Percentiles rank a stretch among this genome's conserved stretches.
Evolutionary conservation across 768 basidiomycete species (phyloP).

Genomic region (Tricholoma hemisulphureum): DNA sequence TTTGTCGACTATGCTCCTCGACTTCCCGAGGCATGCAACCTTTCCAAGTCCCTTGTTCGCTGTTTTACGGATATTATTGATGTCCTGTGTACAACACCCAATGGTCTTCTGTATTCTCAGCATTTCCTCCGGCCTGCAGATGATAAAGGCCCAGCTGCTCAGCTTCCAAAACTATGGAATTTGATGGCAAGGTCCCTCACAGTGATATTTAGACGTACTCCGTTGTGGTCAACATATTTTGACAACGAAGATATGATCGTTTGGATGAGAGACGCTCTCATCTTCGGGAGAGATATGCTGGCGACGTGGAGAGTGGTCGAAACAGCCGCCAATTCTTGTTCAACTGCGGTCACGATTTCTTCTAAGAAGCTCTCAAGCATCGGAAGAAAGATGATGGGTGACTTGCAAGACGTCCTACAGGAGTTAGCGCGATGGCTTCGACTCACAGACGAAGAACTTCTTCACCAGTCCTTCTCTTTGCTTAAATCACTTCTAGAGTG

Average conservation of each 20-base stretch:
- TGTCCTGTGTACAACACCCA: constrained; percentile 70
- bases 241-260: constrained; percentile 82
- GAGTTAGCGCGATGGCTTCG: constrained; percentile 87
- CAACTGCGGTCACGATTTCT: constrained; percentile 27
- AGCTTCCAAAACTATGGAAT: constrained; percentile 74
- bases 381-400: constrained; percentile 73
- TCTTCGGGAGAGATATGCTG: constrained; percentile 86
- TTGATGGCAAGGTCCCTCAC: constrained; percentile 78
- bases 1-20: constrained; percentile 61
- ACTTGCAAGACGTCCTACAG: constrained; percentile 74
- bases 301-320: constrained; percentile 81
- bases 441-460: constrained; percentile 86
- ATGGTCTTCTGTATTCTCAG: constrained; percentile 64
- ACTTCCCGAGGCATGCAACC: constrained; percentile 81
- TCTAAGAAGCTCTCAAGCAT: constrained; percentile 51
- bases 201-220: constrained; percentile 83
- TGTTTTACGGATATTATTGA: constrained; percentile 94
- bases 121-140: constrained; percentile 49
- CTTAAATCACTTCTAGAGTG: constrained; percentile 76
- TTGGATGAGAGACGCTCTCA: constrained; percentile 99
- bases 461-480: constrained; percentile 85
- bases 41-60: constrained; percentile 88
- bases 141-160: constrained; percentile 45
- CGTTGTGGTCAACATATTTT: constrained; percentile 77
- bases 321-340: constrained; percentile 48